Base-by-base conservation (phyloP, 306 rosid species). In the Nissolia schottii region DNA sequence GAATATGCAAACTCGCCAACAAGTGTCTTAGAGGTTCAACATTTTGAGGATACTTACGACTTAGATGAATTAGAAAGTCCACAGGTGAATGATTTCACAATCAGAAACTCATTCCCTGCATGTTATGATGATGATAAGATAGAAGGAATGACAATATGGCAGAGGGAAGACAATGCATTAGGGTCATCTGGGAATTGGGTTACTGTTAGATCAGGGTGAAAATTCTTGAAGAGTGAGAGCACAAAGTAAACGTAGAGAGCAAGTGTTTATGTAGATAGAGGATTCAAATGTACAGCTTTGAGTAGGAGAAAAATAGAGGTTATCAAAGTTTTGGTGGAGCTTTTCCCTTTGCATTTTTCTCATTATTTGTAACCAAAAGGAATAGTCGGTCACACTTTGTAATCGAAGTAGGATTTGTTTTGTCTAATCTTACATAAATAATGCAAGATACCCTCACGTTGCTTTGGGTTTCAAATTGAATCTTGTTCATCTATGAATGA, bases 151-250 rank as follows among this genome's bases (percentile, higher is more conserved):
- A 7, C 57, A 55, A 34, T n/a, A 18, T 50, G 61, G 76, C 60
- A 82, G 24, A 56, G 6, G n/a, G 58, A 25, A 51, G 85, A 76
- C 46, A 43, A 24, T 77, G 59, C 18, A 18, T 58, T 71, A 1
- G 72, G 73, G 37, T 77, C 83, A 50, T 82, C 85, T 27, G 85
- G 79, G 45, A 75, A 65, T 56, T 88, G 94, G 94, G 80, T 88
- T 61, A 84, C 84, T 20, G 81, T 88, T 62, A 86, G 94, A 59
- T 84, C 81, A 38, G 46, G 68, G 11, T 77, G 65, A 67, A 10
- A n/a, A n/a, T n/a, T 25, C 22, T 6, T 43, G 45, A 57, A 13
- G 29, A 8, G 12, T 9, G 29, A 48, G 15, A 48, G 15, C 5
- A 40, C 1, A 38, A 29, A 3, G 28, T 35, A 41, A 51, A 15